phyloP scores from a whole-genome alignment of 345 rosid genomes.

The Corymbia maculata region DNA sequence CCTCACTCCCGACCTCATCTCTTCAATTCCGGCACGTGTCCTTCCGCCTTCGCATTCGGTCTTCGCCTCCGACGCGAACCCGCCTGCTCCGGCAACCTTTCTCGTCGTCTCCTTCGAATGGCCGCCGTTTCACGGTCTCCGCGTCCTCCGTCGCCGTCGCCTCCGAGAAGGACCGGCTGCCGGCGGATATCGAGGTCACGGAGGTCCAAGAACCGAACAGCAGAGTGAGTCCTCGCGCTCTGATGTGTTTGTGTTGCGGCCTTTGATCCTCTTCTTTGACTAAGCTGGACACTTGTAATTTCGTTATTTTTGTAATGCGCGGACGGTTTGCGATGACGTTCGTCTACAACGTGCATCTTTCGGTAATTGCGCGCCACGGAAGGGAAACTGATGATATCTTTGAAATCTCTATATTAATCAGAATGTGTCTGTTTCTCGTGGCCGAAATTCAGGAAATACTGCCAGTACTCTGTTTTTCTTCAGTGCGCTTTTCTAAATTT shows the following conservation, averaged over 20 bases:
- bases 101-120: background rate
- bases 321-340: background rate
- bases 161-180: slow-evolving; percentile 46
- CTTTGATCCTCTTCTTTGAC: background rate
- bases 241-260: background rate
- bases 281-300: background rate
- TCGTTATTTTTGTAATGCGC: background rate
- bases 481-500: background rate
- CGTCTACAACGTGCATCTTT: background rate
- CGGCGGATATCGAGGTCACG: slow-evolving; percentile 52
- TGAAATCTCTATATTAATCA: background rate
- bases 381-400: background rate
- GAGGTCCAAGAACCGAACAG: slow-evolving; percentile 58
- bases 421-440: background rate
- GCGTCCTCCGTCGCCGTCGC: slow-evolving; percentile 29
- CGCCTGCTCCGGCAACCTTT: slow-evolving; percentile 3
- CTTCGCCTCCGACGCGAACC: slow-evolving; percentile 25
- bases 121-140: slow-evolving; percentile 3
- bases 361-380: background rate
- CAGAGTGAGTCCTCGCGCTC: slow-evolving; percentile 31
- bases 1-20: slow-evolving; percentile 10
- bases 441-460: background rate
- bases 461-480: background rate
- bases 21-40: slow-evolving; percentile 12
- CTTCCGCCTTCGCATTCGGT: slow-evolving; percentile 11